Base-by-base conservation (phyloP, 2,329 filamentous ascomycete genomes). In the Paracamarosporium sp. region DNA sequence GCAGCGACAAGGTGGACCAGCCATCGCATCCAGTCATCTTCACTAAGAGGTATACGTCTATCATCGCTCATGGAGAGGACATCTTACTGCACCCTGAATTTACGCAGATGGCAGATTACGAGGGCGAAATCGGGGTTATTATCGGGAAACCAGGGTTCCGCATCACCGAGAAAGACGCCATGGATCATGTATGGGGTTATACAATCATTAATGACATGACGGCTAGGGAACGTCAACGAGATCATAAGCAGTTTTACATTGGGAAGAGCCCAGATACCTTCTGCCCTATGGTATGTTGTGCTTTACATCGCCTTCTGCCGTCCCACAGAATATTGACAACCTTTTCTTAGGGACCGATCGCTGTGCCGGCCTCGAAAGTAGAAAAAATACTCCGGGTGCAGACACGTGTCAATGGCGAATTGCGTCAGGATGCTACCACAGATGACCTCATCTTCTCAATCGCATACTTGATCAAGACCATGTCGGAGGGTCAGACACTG, bases 191-290 rank as follows among this genome's bases (percentile, higher is more conserved):
- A 1, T 85, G 83, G 82, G 85, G 84, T 0, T 86, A 81, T 59
- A 85, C 83, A 0, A 85, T 85, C 35, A 78, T 83, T 41, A 87
- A 69, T 41, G 64, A 71, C 54, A 47, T 69, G 48, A 70, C 67
- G 5, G 66, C 67, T 40, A 51, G 70, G 2, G 65, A 68, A 46
- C 50, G 65, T 22, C 68, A 67, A 43, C 60, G 67, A 46, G 70
- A 71, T 47, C 85, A 87, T 56, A 86, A 86, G 66, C 85, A 87
- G 59, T 87, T 86, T 66, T 86, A 82, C 54, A 80, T 87, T 47
- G 84, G 85, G 8, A 86, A 86, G 66, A 84, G 80, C 0, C 71
- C 79, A 0, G 83, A 86, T 65, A 85, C 82, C 0, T 86, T 82
- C 60, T 86, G 83, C 59, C 83, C 83, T 0, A 85, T 86, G 76